Evolutionary conservation across 331 rosid species (phyloP).

Genomic region (Erythrophleum ivorense): DNA sequence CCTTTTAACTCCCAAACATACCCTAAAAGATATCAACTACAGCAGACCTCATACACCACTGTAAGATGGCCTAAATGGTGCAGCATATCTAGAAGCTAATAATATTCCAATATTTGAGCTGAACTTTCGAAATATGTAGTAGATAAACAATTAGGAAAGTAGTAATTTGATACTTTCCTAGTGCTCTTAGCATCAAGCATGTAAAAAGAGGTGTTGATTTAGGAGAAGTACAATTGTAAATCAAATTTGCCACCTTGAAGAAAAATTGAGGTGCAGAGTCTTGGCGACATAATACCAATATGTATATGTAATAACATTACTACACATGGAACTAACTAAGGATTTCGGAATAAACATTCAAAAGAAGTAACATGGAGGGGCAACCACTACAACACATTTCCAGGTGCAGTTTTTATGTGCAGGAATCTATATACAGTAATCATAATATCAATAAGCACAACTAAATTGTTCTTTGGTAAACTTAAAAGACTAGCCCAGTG

Average conservation of each 20-base stretch:
- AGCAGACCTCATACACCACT: not conserved
- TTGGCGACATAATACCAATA: not conserved
- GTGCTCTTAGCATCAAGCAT: constrained; percentile 3
- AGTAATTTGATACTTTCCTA: not conserved
- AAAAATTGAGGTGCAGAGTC: not conserved
- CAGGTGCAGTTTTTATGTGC: constrained; percentile 32
- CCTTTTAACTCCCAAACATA: no score
- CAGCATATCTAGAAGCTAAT: not conserved
- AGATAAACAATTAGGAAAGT: not conserved
- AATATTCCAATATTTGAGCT: not conserved
- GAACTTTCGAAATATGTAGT: not conserved
- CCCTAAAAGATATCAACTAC: not conserved
- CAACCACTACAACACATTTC: constrained; percentile 33
- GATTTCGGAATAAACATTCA: constrained; percentile 27
- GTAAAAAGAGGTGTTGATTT: not conserved
- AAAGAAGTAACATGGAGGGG: constrained; percentile 30
- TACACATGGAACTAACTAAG: constrained; percentile 17
- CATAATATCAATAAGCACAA: constrained; percentile 9
- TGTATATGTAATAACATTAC: constrained; percentile 1
- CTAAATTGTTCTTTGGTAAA: not conserved
- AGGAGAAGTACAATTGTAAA: not conserved
- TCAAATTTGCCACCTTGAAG: constrained; percentile 11
- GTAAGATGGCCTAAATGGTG: not conserved
- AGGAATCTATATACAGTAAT: constrained; percentile 40
- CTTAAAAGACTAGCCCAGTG: constrained; percentile 29